phyloP scores from a whole-genome alignment of 2,329 filamentous ascomycete species.

The Trematosphaeria pertusa region DNA sequence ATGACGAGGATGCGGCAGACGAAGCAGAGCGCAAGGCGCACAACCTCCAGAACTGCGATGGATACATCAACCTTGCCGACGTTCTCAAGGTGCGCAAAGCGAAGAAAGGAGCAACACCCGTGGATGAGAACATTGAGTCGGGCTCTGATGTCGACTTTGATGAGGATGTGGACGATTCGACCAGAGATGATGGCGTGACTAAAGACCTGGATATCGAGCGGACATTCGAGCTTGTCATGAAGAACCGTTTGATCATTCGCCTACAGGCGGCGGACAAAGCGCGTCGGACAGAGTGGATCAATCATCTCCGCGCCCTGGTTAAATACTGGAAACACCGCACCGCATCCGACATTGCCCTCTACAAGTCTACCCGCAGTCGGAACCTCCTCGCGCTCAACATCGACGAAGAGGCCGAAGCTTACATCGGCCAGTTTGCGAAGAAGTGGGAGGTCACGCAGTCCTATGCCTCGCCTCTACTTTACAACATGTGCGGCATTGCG shows the following conservation, averaged over 20 bases:
- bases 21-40: constrained; percentile 65
- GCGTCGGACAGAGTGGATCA: constrained; percentile 68
- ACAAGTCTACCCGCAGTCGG: constrained; percentile 62
- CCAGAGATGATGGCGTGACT: constrained; percentile 61
- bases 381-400: constrained; percentile 68
- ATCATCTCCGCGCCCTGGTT: constrained; percentile 61
- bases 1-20: constrained; percentile 65
- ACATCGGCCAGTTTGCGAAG: constrained; percentile 69
- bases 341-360: constrained; percentile 62
- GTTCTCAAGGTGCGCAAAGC: constrained; percentile 65
- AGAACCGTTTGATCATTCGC: constrained; percentile 67
- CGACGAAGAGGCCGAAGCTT: constrained; percentile 70
- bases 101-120: constrained; percentile 58
- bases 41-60: constrained; percentile 66
- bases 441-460: constrained; percentile 73
- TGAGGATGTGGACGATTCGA: constrained; percentile 54
- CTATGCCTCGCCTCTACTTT: constrained; percentile 68
- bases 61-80: constrained; percentile 68
- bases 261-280: constrained; percentile 62
- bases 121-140: constrained; percentile 58
- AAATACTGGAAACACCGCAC: constrained; percentile 68
- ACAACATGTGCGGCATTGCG: constrained; percentile 71
- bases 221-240: constrained; percentile 67
- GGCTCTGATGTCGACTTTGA: constrained; percentile 65
- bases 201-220: constrained; percentile 62